Evolutionary conservation across 345 rosid species (phyloP).

Genomic region (Arabidopsis arenosa): DNA sequence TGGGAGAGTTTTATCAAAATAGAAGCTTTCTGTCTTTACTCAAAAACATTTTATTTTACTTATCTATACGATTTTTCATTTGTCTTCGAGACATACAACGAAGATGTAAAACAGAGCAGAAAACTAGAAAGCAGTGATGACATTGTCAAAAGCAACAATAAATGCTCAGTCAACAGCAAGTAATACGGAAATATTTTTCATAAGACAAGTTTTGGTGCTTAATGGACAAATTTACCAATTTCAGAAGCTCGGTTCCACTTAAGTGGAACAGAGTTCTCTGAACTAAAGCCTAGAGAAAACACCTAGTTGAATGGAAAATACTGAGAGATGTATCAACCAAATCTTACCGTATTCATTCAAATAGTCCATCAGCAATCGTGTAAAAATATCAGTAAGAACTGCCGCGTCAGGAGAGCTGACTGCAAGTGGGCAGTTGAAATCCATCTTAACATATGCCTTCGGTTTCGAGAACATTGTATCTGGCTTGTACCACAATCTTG

Average conservation of each 20-base stretch:
- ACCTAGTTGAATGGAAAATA: slow-evolving; percentile 2
- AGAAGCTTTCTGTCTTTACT: slow-evolving; percentile 11
- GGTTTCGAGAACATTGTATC: slow-evolving; percentile 80
- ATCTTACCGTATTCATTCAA: slow-evolving; percentile 92
- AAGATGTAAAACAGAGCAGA: slow-evolving; percentile 12
- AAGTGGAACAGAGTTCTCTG: background rate
- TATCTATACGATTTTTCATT: background rate
- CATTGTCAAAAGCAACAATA: slow-evolving; percentile 17
- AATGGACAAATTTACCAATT: slow-evolving; percentile 7
- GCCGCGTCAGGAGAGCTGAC: slow-evolving; percentile 78
- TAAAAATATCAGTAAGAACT: slow-evolving; percentile 72
- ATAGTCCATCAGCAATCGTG: slow-evolving; percentile 81
- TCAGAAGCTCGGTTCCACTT: slow-evolving; percentile 15
- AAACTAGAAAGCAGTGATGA: background rate
- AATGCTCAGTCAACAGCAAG: slow-evolving; percentile 8
- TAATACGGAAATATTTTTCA: slow-evolving; percentile 6
- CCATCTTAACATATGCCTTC: slow-evolving; percentile 79
- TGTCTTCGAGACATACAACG: background rate
- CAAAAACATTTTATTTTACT: background rate
- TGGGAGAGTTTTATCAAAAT: background rate
- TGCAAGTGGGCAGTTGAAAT: slow-evolving; percentile 82
- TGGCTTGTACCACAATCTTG: slow-evolving; percentile 86
- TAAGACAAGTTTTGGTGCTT: slow-evolving; percentile 13
- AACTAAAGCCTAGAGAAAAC: background rate
- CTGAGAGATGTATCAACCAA: background rate